Percentiles rank a stretch among this genome's conserved stretches.
These are phyloP conservation scores for Oxytropis ochrocephala DNA, from an alignment of 306 rosid genomes.

Conservation along the genomic window DNA sequence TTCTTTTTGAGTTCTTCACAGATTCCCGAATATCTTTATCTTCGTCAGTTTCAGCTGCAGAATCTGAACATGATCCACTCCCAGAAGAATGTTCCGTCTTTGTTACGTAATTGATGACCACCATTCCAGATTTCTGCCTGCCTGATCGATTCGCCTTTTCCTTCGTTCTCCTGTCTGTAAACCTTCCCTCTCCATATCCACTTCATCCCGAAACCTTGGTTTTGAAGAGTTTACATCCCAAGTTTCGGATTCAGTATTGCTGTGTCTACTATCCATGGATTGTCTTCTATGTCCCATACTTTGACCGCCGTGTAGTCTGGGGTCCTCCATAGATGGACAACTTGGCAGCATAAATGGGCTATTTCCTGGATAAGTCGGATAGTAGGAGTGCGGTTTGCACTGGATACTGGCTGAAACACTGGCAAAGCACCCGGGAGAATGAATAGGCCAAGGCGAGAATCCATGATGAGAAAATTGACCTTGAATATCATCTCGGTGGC, in stretches of 20 bases:
- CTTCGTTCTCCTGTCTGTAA: conserved; percentile 35
- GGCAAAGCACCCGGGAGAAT: conserved; percentile 62
- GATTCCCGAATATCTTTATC: conserved; percentile 42
- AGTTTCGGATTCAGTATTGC: conserved; percentile 45
- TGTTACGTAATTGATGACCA: conserved; percentile 78
- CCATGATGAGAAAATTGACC: conserved; percentile 71
- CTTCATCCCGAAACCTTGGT: conserved; percentile 40
- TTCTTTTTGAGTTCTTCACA: conserved; percentile 39
- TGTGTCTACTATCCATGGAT: conserved; percentile 57
- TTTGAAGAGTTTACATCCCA: conserved; percentile 41
- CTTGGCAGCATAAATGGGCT: conserved; percentile 49
- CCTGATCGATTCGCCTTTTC: conserved; percentile 48
- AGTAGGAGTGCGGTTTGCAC: conserved; percentile 84
- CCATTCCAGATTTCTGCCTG: conserved; percentile 52
- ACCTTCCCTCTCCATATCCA: conserved; percentile 39
- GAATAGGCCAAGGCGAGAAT: conserved; percentile 77
- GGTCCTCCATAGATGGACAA: conserved; percentile 53
- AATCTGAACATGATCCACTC: conserved; percentile 50
- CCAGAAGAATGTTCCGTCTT: conserved; percentile 52
- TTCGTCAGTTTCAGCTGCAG: conserved; percentile 55
- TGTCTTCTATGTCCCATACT: conserved; percentile 54
- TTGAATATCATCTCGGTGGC: conserved; percentile 59
- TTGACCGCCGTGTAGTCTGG: conserved; percentile 37
- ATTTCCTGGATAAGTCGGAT: conserved; percentile 61
- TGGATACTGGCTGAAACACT: conserved; percentile 62